Evolutionary conservation across 441 rosid species (phyloP), one percentile per base, ranked within the genome.

Genomic region (Omphalea diandra): DNA sequence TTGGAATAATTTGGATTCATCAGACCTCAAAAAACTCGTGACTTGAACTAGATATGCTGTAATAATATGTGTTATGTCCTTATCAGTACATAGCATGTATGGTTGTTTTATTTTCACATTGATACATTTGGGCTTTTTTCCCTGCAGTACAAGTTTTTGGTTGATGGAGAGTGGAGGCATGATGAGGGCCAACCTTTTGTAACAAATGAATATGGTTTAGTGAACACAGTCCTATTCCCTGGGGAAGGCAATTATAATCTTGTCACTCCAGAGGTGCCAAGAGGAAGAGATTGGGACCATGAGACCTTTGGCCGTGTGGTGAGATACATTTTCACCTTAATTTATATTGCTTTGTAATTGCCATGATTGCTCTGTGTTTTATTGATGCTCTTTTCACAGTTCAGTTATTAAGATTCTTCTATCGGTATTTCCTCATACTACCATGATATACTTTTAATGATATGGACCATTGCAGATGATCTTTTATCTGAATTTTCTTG

Each of bases 131-230:
- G 53, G 4, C 14, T 44, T 32, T 61, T 72, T 58, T 17, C 31
- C 46, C 64, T 75, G 84, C 92, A 94, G 98, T 89, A 65, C 77
- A 89, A 87, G 76, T 89, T 89, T 77, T 76, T 74, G 20, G 89
- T 89, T 66, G 95, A 89, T 77, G 90, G 92, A 75, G 88, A 84
- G 43, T 86, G 90, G 95, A 79, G 81, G 62, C 85, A 87, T 17
- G 95, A 89, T 57, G 89, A 90, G 59, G 83, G 73, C 60, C 95
- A 90, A 73, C 87, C 87, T 35, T 73, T 52, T 71, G 84, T 86
- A 54, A 79, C 71, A 4, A 82, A 87, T 52, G 84, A 83, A 69
- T 90, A 78, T 72, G 98, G 95, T 41, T 58, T 83, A 58, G 88
- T 94, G 77, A 94, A 94, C 79, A 86, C 88, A 33, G 64, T 86